phyloP scores from a whole-genome alignment of 83 land plant genomes.

The Thuja plicata region DNA sequence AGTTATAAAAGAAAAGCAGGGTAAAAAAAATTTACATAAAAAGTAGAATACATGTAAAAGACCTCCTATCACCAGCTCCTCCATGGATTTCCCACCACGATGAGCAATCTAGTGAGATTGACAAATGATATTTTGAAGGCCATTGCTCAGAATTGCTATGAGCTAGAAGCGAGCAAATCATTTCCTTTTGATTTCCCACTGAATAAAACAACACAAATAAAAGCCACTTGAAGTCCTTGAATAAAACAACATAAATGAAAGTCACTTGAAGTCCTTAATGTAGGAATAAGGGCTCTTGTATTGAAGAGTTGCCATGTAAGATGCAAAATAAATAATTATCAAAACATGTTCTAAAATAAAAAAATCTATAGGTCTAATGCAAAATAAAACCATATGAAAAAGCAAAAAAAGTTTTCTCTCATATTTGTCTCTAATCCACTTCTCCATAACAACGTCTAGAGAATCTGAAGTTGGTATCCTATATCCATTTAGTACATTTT shows the following conservation, averaged over 20 bases:
- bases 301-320: too few relatives aligned
- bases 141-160: too few relatives aligned
- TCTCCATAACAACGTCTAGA: conserved; percentile 25
- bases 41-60: conserved; percentile 69
- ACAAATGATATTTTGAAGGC: too few relatives aligned
- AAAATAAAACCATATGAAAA: not conserved
- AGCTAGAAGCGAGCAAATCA: too few relatives aligned
- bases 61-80: conserved; percentile 72
- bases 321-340: not conserved
- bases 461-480: conserved; percentile 23
- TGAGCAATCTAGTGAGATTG: too few relatives aligned
- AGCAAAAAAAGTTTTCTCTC: conserved; percentile 13
- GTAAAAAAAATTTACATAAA: not conserved
- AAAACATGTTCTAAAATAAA: not conserved
- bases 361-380: not conserved
- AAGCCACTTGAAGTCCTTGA: too few relatives aligned
- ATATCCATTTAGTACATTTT: conserved; percentile 20
- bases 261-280: too few relatives aligned
- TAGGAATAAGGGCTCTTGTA: too few relatives aligned
- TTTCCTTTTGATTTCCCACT: too few relatives aligned
- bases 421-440: conserved; percentile 44
- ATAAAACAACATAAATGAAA: too few relatives aligned
- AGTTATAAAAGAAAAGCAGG: not conserved
- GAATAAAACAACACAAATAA: too few relatives aligned
- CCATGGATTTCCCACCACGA: conserved; percentile 94